phyloP scores from a whole-genome alignment of 257 asterid species.

The Salvia rosmarinus region DNA sequence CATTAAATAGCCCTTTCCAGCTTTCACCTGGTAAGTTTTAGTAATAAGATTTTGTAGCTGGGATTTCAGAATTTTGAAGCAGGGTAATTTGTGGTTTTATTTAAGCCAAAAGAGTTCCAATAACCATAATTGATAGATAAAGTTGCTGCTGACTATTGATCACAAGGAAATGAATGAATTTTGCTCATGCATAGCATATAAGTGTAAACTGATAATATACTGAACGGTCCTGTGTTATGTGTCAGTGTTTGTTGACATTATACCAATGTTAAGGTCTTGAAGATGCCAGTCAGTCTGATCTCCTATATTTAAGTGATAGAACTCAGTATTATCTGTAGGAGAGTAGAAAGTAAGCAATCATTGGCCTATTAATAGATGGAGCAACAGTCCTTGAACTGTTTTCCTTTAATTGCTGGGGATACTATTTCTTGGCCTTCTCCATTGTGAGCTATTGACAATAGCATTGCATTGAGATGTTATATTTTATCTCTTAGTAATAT shows the following conservation, averaged over 20 bases:
- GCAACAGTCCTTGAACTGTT: not conserved
- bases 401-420: not conserved
- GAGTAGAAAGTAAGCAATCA: not conserved
- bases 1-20: conserved; percentile 59
- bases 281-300: not conserved
- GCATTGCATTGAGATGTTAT: too few relatives aligned
- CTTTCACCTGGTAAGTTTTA: conserved; percentile 74
- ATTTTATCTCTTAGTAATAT: not conserved
- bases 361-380: not conserved
- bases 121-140: conserved; percentile 5
- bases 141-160: conserved; percentile 17
- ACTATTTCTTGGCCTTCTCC: not conserved
- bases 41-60: conserved; percentile 23
- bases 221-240: not conserved
- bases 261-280: not conserved
- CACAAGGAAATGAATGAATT: not conserved
- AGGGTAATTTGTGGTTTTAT: conserved; percentile 9
- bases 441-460: too few relatives aligned
- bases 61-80: conserved; percentile 6
- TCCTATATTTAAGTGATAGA: not conserved
- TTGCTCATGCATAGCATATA: not conserved
- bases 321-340: not conserved
- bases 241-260: not conserved
- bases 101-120: not conserved
- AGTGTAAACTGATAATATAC: not conserved